These are phyloP conservation scores for Tillandsia fasciculata DNA, from an alignment of 176 grass and related monocot species.

Conservation along the genomic window DNA sequence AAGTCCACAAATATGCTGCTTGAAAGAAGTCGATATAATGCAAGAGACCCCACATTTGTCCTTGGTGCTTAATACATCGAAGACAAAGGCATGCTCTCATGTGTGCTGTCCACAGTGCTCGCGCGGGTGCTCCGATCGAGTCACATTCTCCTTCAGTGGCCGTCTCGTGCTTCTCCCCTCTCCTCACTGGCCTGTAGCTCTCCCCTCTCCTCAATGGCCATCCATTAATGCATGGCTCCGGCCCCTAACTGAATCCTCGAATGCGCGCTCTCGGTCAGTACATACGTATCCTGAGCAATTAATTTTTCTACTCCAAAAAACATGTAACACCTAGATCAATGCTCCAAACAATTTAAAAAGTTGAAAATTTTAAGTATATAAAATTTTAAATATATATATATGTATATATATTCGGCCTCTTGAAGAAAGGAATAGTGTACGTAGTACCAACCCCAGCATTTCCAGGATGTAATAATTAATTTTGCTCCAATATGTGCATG, in stretches of 20 bases:
- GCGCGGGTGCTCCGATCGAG: neutral
- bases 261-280: too few relatives aligned
- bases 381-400: too few relatives aligned
- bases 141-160: slow-evolving; percentile 9
- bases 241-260: too few relatives aligned
- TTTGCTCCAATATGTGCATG: neutral
- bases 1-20: too few relatives aligned
- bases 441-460: neutral
- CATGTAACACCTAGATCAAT: too few relatives aligned
- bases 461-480: neutral
- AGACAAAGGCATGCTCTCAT: slow-evolving; percentile 10
- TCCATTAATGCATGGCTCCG: too few relatives aligned
- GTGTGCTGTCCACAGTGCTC: slow-evolving; percentile 24
- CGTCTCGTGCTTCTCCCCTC: neutral
- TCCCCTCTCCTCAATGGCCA: too few relatives aligned
- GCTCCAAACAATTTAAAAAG: too few relatives aligned
- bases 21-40: slow-evolving; percentile 4
- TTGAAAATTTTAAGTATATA: too few relatives aligned
- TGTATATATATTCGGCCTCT: too few relatives aligned
- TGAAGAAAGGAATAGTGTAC: neutral
- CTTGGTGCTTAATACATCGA: neutral
- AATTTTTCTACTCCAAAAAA: too few relatives aligned
- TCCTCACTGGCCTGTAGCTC: neutral
- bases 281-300: too few relatives aligned
- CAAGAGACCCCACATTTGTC: slow-evolving; percentile 14